These are phyloP conservation scores for Mycena galopus DNA, from an alignment of 768 basidiomycete species.

Conservation along the genomic window DNA sequence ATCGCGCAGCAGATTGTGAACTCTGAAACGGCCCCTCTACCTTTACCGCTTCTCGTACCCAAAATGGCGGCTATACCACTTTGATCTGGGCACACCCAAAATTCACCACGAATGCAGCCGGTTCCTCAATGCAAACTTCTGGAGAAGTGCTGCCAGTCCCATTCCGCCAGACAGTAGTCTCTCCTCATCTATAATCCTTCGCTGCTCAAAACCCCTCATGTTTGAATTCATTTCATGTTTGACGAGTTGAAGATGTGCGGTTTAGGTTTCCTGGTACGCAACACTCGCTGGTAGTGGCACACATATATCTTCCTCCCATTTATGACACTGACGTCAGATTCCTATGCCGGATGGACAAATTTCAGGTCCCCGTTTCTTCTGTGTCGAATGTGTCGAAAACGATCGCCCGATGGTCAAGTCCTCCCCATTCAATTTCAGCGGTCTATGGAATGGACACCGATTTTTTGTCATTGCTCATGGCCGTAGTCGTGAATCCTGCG, in stretches of 20 bases:
- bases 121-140: background rate
- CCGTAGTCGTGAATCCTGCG: too few species aligned
- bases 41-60: too few species aligned
- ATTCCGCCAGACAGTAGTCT: background rate
- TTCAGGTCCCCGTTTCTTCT: background rate
- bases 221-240: background rate
- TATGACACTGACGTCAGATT: background rate
- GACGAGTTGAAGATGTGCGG: background rate
- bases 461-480: background rate
- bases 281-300: background rate
- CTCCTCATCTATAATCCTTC: background rate
- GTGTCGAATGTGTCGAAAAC: background rate
- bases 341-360: background rate
- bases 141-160: background rate
- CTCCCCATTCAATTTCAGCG: background rate
- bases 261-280: background rate
- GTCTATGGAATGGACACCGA: background rate
- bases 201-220: background rate
- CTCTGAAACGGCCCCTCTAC: background rate
- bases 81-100: background rate
- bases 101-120: background rate
- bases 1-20: too few species aligned
- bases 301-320: too few species aligned
- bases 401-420: background rate
- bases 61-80: too few species aligned